Percentiles rank a stretch among this genome's conserved stretches.
These are phyloP conservation scores for Pisolithus microcarpus DNA, from an alignment of 768 basidiomycete genomes.

Conservation along the genomic window DNA sequence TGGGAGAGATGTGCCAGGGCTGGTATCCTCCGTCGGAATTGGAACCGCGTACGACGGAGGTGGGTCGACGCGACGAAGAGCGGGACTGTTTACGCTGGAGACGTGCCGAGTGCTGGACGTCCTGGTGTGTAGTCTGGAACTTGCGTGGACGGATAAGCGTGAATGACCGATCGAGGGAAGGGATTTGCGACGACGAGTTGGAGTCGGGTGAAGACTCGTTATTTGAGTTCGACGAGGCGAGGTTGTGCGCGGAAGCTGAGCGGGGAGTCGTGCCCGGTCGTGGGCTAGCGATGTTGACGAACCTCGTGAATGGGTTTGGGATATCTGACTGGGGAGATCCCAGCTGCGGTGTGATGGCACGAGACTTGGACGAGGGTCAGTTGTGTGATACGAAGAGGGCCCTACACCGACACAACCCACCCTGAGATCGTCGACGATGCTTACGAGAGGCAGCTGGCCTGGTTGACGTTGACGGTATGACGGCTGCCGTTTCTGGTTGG, in stretches of 20 bases:
- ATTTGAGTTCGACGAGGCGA: slow-evolving; percentile 3
- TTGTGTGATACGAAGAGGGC: no score
- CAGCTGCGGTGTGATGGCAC: slow-evolving; percentile 35
- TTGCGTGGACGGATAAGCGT: slow-evolving; percentile 31
- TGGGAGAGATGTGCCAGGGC: slow-evolving; percentile 46
- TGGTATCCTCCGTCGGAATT: slow-evolving; percentile 28
- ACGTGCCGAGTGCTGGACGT: slow-evolving; percentile 31
- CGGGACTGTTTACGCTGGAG: slow-evolving; percentile 47
- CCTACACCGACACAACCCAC: slow-evolving; percentile 23
- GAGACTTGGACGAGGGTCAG: slow-evolving; percentile 23
- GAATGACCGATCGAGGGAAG: slow-evolving; percentile 19
- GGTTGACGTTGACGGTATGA: slow-evolving; percentile 17
- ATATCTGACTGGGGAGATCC: slow-evolving; percentile 40
- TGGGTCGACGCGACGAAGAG: slow-evolving; percentile 44
- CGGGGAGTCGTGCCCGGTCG: slow-evolving; percentile 7
- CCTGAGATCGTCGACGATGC: slow-evolving; percentile 78
- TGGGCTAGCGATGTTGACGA: slow-evolving; percentile 31
- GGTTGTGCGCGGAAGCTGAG: slow-evolving; percentile 15
- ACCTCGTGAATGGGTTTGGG: slow-evolving; percentile 52
- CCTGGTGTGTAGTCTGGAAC: slow-evolving; percentile 44
- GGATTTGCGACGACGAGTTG: neutral
- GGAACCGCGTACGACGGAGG: slow-evolving; percentile 9
- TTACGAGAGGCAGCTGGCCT: slow-evolving; percentile 40
- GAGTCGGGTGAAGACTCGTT: slow-evolving; percentile 7
- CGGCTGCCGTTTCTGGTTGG: slow-evolving; percentile 1